phyloP scores from a whole-genome alignment of 768 basidiomycete species.

The Cystofilobasidium macerans region DNA sequence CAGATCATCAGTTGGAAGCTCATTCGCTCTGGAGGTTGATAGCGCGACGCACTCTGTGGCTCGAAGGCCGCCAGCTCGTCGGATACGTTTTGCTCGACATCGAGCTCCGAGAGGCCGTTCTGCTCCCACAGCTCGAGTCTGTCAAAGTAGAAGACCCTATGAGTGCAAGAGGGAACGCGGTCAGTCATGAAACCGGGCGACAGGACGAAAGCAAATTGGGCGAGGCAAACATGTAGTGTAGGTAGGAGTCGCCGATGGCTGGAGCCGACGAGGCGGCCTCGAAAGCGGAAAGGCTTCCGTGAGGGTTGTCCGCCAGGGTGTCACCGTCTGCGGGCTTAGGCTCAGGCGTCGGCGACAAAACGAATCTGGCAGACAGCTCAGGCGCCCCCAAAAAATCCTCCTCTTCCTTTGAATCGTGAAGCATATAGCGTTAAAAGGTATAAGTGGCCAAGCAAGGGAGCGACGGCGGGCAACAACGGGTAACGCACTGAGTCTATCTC shows the following conservation, averaged over 20 bases:
- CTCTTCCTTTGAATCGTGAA: too few species aligned
- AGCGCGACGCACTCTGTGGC: not conserved
- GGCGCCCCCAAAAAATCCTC: too few species aligned
- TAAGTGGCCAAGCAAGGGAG: too few species aligned
- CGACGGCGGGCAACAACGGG: too few species aligned
- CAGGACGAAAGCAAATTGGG: not conserved
- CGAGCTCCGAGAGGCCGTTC: constrained; percentile 46
- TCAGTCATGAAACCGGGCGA: not conserved
- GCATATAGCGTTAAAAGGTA: too few species aligned
- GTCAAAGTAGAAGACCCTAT: constrained; percentile 80
- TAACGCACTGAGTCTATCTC: not conserved
- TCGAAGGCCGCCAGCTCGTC: not conserved
- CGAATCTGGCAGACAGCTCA: too few species aligned
- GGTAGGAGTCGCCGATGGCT: not conserved
- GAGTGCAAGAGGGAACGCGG: not conserved
- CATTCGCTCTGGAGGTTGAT: not conserved
- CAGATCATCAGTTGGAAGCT: too few species aligned
- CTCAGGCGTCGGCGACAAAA: too few species aligned
- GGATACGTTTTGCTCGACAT: not conserved
- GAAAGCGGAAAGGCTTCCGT: too few species aligned
- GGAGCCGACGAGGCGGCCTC: too few species aligned
- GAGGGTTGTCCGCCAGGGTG: too few species aligned
- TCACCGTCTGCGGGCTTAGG: too few species aligned
- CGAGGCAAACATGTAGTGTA: not conserved
- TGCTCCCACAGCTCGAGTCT: constrained; percentile 58